Percentiles rank a stretch among this genome's conserved stretches.
Evolutionary conservation across 805 yeast species (phyloP).

Genomic region (Wickerhamiella sorbophila): DNA sequence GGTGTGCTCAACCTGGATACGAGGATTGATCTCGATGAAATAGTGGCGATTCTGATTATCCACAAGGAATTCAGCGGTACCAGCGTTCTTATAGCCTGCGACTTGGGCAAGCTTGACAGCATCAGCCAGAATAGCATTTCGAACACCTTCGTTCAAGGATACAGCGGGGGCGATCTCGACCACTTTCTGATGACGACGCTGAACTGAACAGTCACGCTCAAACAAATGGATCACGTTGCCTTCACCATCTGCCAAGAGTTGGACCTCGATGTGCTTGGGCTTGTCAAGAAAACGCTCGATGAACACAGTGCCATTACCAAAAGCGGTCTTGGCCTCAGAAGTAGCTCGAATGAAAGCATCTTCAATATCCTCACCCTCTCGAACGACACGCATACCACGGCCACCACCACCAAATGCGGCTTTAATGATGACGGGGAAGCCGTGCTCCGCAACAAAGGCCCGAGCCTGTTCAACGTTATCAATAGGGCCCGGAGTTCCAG

Average conservation of each 20-base stretch:
- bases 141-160: constrained; percentile 64
- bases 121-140: constrained; percentile 86
- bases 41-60: constrained; percentile 90
- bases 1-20: constrained; percentile 97
- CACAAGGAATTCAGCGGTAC: constrained; percentile 95
- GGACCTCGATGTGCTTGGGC: constrained; percentile 97
- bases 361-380: constrained; percentile 83
- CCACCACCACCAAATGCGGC: constrained; percentile 99
- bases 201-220: constrained; percentile 99
- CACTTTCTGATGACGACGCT: constrained; percentile 97
- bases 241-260: constrained; percentile 78
- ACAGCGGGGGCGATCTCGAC: constrained; percentile 98
- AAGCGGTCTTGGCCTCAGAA: constrained; percentile 89
- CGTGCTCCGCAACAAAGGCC: constrained; percentile 67
- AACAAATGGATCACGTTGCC: constrained; percentile 93
- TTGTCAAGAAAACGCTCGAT: constrained; percentile 88
- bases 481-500: constrained; percentile 97
- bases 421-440: constrained; percentile 92
- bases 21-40: constrained; percentile 95
- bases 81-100: constrained; percentile 91
- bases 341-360: constrained; percentile 91
- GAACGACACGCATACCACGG: constrained; percentile 98
- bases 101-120: constrained; percentile 84
- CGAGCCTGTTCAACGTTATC: constrained; percentile 63
- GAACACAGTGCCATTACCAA: constrained; percentile 97